A percentile compares a stretch with the other conserved stretches of the same genome.
Conservation (phyloP, 1,139 yeast genomes). For the Diutina siamensis region DNA sequence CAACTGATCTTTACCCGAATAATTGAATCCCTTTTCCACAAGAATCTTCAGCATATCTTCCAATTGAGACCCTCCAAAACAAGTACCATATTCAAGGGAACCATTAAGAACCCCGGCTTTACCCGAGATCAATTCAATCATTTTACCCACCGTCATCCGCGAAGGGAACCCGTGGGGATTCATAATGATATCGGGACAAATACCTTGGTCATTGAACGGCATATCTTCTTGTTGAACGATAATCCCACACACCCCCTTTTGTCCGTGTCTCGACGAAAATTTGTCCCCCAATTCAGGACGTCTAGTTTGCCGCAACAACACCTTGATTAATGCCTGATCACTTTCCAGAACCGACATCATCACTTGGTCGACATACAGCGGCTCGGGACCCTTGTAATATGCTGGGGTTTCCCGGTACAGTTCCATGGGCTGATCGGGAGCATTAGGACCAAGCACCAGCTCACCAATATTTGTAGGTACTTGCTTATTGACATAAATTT, state of each 20-base stretch:
- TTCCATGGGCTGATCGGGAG: constrained; percentile 25
- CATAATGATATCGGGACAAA: constrained; percentile 92
- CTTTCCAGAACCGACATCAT: constrained; percentile 95
- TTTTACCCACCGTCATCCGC: constrained; percentile 98
- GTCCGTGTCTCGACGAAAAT: constrained; percentile 49
- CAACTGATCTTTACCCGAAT: constrained; percentile 95
- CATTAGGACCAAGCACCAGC: constrained; percentile 38
- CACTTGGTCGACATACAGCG: constrained; percentile 90
- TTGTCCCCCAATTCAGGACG: constrained; percentile 98
- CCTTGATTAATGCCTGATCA: constrained; percentile 90
- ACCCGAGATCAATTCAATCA: constrained; percentile 93
- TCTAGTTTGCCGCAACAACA: constrained; percentile 85
- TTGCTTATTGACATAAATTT: constrained; percentile 84
- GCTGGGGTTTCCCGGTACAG: constrained; percentile 88
- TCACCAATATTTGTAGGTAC: constrained; percentile 86
- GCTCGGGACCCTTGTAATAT: constrained; percentile 87
- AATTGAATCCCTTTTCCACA: constrained; percentile 84
- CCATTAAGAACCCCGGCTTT: constrained; percentile 97
- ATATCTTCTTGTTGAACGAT: constrained; percentile 93
- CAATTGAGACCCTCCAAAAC: constrained; percentile 93
- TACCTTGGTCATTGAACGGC: constrained; percentile 88
- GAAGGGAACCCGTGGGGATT: constrained; percentile 99
- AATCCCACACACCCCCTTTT: constrained; percentile 97
- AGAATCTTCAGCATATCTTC: constrained; percentile 93
- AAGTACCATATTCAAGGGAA: constrained; percentile 86